These are phyloP conservation scores for Chrysoporthe deuterocubensis DNA, from an alignment of 2,329 filamentous ascomycete genomes.

Conservation along the genomic window DNA sequence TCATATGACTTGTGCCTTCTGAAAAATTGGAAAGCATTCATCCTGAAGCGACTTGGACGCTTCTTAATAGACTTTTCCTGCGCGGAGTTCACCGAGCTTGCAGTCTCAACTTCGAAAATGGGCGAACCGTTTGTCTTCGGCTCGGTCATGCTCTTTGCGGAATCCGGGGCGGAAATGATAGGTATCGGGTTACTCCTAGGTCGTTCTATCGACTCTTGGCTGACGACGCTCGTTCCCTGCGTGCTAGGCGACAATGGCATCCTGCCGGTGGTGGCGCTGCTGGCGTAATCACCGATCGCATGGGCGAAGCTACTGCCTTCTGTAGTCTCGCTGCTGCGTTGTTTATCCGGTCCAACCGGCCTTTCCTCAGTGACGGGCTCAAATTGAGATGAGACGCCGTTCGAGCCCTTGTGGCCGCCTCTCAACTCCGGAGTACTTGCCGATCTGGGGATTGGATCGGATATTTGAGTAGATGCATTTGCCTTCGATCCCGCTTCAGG, in stretches of 20 bases:
- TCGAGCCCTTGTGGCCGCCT: conserved; percentile 46
- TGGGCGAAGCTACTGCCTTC: conserved; percentile 61
- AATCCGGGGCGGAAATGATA: conserved; percentile 38
- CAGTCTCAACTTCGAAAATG: conserved; percentile 42
- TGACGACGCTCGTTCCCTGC: conserved; percentile 67
- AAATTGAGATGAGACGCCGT: conserved; percentile 50
- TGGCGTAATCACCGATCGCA: conserved; percentile 63
- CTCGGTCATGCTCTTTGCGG: conserved; percentile 34
- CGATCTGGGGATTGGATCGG: conserved; percentile 37
- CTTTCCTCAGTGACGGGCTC: conserved; percentile 50
- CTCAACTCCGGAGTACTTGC: conserved; percentile 40
- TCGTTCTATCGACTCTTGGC: conserved; percentile 60
- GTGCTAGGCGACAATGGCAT: conserved; percentile 69
- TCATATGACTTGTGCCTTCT: conserved; percentile 54
- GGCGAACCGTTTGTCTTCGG: conserved; percentile 35
- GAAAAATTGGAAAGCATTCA: conserved; percentile 64
- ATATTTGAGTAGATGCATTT: not conserved
- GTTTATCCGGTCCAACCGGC: conserved; percentile 46
- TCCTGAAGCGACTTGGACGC: conserved; percentile 65
- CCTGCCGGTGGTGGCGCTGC: conserved; percentile 66
- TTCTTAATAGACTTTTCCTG: conserved; percentile 60
- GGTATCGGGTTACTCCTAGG: conserved; percentile 48
- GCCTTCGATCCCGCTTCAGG: not conserved
- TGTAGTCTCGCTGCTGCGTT: conserved; percentile 65
- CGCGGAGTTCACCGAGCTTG: conserved; percentile 48